Evolutionary conservation across 1,284 basidiomycete species (phyloP), one percentile per base, ranked within the genome.

Genomic region (Trametes sp.): DNA sequence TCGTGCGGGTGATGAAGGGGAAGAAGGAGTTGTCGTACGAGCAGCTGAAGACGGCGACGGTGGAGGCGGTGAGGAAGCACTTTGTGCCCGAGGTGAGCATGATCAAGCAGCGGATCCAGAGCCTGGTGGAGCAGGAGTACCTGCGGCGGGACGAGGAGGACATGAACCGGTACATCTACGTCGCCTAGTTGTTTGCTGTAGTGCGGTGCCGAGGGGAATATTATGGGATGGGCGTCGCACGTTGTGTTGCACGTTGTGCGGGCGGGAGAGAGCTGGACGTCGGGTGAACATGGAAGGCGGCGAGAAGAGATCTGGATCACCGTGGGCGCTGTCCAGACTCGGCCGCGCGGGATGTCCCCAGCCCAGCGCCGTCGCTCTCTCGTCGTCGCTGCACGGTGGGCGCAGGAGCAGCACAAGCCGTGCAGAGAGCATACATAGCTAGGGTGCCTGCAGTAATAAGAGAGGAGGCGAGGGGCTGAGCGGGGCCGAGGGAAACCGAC

Each of bases 1-100:
- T 98, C 67, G 95, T 98, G 38, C 88, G 95, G 2, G 89, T 97
- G 73, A 96, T 98, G 95, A 98, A 98, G 76, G 89, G 88, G 2
- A 86, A 88, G 70, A 98, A 96, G 79, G 89, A 89, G 74, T 85
- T 86, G 80, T 81, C 73, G 65, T 91, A 91, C 71, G 92, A 95
- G 77, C 85, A 88, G 71, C 81, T 97, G 72, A 92, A 92, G 75
- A 83, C 88, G 36, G 87, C 88, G 66, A 90, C 92, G 28, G 87
- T 98, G 59, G 87, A 91, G 49, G 87, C 90, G 7, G 92, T 98
- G 59, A 91, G 89, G 76, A 86, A 78, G 38, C 90, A 94, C 67
- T 95, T 95, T 70, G 81, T 85, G 57, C 89, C 90, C 36, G 82
- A 86, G 56, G 85, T 92, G 57, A 82, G 85, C 66, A 84, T 86